Conservation (phyloP, 257 asterid genomes). For the Rauvolfia tetraphylla region DNA sequence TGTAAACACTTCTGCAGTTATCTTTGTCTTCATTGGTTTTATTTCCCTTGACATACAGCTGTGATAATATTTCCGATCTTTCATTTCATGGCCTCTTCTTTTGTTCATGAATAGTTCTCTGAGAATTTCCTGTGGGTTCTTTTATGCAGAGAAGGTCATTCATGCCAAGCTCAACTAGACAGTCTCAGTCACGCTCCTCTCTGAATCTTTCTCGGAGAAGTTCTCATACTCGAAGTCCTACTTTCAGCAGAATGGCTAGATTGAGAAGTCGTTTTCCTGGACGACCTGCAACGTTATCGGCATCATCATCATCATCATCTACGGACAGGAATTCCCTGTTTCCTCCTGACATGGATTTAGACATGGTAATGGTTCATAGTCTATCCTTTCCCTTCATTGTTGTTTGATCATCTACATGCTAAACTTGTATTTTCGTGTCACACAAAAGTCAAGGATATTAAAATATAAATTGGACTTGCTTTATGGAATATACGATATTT, state of each 20-base stretch:
- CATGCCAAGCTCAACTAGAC: conserved; percentile 37
- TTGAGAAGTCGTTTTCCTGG: conserved; percentile 71
- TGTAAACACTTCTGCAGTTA: background rate
- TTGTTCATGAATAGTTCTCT: conserved; percentile 2
- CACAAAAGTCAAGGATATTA: background rate
- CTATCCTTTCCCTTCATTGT: background rate
- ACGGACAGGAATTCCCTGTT: conserved; percentile 50
- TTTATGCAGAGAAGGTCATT: conserved; percentile 48
- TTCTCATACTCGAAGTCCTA: conserved; percentile 39
- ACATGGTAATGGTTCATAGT: conserved; percentile 47
- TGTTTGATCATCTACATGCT: conserved; percentile 11
- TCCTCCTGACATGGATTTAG: conserved; percentile 79
- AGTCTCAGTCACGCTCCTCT: conserved; percentile 41
- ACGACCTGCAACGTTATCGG: conserved; percentile 42
- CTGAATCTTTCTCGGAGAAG: conserved; percentile 42
- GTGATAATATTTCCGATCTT: background rate
- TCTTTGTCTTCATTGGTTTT: background rate
- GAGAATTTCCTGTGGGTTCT: conserved; percentile 16
- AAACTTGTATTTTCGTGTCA: background rate
- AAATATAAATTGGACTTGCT: too few species aligned
- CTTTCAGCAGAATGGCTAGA: conserved; percentile 56
- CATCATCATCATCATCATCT: conserved; percentile 27
- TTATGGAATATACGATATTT: background rate
- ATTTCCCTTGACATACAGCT: background rate
- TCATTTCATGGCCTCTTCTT: background rate